phyloP scores from a whole-genome alignment of 768 basidiomycete species.

The Lepiota brunneoincarnata region DNA sequence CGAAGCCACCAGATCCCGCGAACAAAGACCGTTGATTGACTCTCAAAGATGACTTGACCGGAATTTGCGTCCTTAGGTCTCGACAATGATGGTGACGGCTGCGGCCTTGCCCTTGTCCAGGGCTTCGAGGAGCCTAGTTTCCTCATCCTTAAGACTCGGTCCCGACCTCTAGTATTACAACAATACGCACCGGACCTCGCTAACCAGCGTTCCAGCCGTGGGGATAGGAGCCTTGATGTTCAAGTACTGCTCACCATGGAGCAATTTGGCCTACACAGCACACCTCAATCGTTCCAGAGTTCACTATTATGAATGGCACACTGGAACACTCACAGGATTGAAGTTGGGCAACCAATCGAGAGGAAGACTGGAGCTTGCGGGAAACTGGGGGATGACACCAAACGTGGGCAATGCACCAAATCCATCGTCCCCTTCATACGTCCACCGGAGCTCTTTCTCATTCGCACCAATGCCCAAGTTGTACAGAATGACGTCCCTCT shows the following conservation, averaged over 20 bases:
- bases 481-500: constrained; percentile 89
- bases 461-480: constrained; percentile 95
- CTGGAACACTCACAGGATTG: constrained; percentile 61
- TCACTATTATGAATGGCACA: background rate
- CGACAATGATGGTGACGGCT: constrained; percentile 74
- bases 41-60: constrained; percentile 86
- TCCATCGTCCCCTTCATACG: constrained; percentile 84
- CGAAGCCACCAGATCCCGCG: constrained; percentile 96
- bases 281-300: background rate
- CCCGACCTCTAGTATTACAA: background rate
- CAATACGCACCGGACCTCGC: constrained; percentile 57
- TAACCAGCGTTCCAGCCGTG: constrained; percentile 77
- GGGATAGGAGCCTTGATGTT: constrained; percentile 86
- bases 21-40: constrained; percentile 87
- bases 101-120: constrained; percentile 94
- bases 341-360: constrained; percentile 93
- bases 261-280: constrained; percentile 73
- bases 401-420: constrained; percentile 91
- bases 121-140: constrained; percentile 66
- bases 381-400: constrained; percentile 91
- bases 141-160: background rate
- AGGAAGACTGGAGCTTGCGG: constrained; percentile 60
- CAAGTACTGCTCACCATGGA: constrained; percentile 97
- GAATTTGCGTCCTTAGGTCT: constrained; percentile 78
- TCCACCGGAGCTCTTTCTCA: constrained; percentile 88